Conservation (phyloP, 2,329 filamentous ascomycete species). For the Diaporthe eres region DNA sequence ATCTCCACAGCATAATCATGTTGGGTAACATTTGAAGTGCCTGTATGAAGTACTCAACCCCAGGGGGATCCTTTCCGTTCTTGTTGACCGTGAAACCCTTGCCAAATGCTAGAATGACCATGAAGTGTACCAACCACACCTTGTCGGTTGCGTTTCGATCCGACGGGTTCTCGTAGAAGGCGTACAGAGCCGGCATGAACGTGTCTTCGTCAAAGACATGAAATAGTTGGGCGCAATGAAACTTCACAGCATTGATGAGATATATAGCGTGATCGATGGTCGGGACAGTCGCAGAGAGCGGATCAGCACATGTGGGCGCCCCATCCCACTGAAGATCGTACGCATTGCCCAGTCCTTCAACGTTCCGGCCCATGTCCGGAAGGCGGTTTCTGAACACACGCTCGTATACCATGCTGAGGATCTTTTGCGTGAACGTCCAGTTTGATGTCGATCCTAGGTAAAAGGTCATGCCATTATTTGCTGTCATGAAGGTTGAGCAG, state of each 20-base stretch:
- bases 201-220: conserved; percentile 67
- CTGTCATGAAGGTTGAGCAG: conserved; percentile 58
- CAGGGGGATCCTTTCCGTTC: conserved; percentile 56
- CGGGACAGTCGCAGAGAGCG: conserved; percentile 61
- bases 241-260: conserved; percentile 69
- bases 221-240: conserved; percentile 67
- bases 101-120: conserved; percentile 67
- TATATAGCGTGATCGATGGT: conserved; percentile 66
- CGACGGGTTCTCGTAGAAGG: conserved; percentile 47
- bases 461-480: conserved; percentile 57
- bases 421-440: conserved; percentile 67
- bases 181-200: conserved; percentile 57
- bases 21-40: conserved; percentile 54
- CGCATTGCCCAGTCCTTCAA: conserved; percentile 21
- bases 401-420: conserved; percentile 63
- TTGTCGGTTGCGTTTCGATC: conserved; percentile 38
- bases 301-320: conserved; percentile 55
- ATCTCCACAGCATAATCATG: conserved; percentile 27
- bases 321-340: conserved; percentile 24
- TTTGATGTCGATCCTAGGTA: conserved; percentile 70
- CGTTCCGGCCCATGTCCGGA: conserved; percentile 2
- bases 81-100: conserved; percentile 64
- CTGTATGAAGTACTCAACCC: conserved; percentile 61
- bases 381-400: conserved; percentile 17
- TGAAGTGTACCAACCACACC: conserved; percentile 68